Percentiles rank a stretch among this genome's conserved stretches.
Conservation (phyloP, 2,329 filamentous ascomycete species). For the Epichloe scottii region DNA sequence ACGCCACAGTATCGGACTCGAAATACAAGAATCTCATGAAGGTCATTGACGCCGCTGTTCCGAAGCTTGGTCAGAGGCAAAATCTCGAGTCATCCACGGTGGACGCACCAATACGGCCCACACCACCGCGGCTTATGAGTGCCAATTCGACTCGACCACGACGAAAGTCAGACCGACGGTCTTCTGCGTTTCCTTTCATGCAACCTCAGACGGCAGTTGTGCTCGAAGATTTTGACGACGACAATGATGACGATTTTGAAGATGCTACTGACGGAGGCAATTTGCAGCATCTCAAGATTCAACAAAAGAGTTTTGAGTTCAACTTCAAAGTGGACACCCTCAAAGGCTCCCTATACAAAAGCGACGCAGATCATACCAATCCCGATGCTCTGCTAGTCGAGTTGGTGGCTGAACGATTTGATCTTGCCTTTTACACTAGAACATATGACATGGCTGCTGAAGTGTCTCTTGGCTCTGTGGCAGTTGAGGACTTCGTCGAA, state of each 20-base stretch:
- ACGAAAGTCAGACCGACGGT: conserved; percentile 41
- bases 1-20: conserved; percentile 81
- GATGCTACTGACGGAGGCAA: conserved; percentile 48
- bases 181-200: conserved; percentile 63
- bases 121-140: conserved; percentile 34
- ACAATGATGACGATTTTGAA: conserved; percentile 54
- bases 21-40: conserved; percentile 98
- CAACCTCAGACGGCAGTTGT: conserved; percentile 64
- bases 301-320: conserved; percentile 89
- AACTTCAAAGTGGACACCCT: conserved; percentile 92
- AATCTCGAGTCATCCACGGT: conserved; percentile 13
- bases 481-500: conserved; percentile 90
- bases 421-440: conserved; percentile 75
- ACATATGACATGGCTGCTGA: conserved; percentile 90
- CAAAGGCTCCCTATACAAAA: conserved; percentile 81
- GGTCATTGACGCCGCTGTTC: conserved; percentile 88
- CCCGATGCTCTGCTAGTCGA: conserved; percentile 79
- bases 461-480: conserved; percentile 74
- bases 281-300: conserved; percentile 53
- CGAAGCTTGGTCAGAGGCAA: conserved; percentile 50
- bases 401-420: conserved; percentile 78
- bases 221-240: conserved; percentile 62
- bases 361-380: conserved; percentile 64
- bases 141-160: conserved; percentile 32
- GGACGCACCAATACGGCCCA: conserved; percentile 13